A percentile compares a stretch with the other conserved stretches of the same genome.
phyloP scores from a whole-genome alignment of 1,139 yeast genomes.

The Candida freyschussii region DNA sequence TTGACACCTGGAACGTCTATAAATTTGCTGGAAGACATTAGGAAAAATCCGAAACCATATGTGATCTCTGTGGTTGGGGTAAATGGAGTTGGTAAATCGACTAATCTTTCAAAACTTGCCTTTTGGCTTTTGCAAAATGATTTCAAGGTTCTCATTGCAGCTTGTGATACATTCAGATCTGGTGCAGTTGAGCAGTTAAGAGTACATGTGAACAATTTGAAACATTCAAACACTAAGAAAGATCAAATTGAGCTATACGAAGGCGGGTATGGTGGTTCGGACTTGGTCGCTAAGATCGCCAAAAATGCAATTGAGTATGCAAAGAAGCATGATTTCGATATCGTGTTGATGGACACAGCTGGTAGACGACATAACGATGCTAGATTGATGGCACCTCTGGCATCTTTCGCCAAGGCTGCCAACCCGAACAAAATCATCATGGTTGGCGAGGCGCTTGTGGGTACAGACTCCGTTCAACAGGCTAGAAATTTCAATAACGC shows the following conservation, averaged over 20 bases:
- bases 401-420: conserved; percentile 93
- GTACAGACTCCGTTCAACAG: conserved; percentile 95
- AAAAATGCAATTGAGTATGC: conserved; percentile 84
- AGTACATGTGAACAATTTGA: conserved; percentile 84
- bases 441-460: conserved; percentile 98
- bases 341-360: conserved; percentile 93
- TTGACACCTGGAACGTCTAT: conserved; percentile 91
- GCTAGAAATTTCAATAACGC: conserved; percentile 91
- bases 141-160: conserved; percentile 82
- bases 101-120: conserved; percentile 89
- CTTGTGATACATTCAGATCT: conserved; percentile 96
- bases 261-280: conserved; percentile 96
- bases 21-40: conserved; percentile 80
- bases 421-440: conserved; percentile 93
- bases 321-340: conserved; percentile 62
- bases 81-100: conserved; percentile 96
- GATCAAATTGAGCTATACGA: conserved; percentile 79
- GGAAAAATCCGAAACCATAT: conserved; percentile 59
- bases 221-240: conserved; percentile 50
- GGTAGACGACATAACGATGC: conserved; percentile 97
- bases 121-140: conserved; percentile 93
- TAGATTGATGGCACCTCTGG: conserved; percentile 91
- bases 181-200: conserved; percentile 97
- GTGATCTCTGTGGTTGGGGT: conserved; percentile 97
- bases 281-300: conserved; percentile 89